Percentiles rank a stretch among this genome's conserved stretches.
phyloP scores from a whole-genome alignment of 2,329 filamentous ascomycete genomes.

The Ophiobolus disseminans region DNA sequence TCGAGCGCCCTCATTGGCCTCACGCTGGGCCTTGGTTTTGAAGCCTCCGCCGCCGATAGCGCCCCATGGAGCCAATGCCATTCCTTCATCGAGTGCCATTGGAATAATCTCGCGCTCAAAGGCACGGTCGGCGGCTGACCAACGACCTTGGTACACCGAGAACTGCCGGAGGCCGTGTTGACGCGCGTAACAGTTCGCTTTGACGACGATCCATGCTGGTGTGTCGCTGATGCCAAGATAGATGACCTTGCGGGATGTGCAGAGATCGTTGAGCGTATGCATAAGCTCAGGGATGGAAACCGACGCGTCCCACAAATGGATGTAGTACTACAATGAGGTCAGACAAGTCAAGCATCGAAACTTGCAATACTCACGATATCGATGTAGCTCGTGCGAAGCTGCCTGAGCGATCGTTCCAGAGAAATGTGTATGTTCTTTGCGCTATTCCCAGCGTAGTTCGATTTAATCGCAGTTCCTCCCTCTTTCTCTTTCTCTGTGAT shows the following conservation, averaged over 20 bases:
- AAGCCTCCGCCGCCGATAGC: slow-evolving; percentile 52
- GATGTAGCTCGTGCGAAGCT: slow-evolving; percentile 67
- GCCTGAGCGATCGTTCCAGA: slow-evolving; percentile 20
- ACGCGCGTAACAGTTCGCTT: slow-evolving; percentile 47
- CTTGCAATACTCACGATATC: slow-evolving; percentile 53
- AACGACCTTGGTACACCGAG: slow-evolving; percentile 52
- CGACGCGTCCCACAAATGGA: slow-evolving; percentile 54
- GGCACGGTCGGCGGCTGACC: slow-evolving; percentile 52
- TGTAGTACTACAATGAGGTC: slow-evolving; percentile 43
- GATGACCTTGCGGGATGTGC: slow-evolving; percentile 51
- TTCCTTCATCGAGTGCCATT: slow-evolving; percentile 53
- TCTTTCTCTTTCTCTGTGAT: slow-evolving; percentile 13
- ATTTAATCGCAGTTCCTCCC: slow-evolving; percentile 23
- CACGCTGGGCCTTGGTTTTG: slow-evolving; percentile 53
- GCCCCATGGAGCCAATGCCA: slow-evolving; percentile 63
- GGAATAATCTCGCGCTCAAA: slow-evolving; percentile 57
- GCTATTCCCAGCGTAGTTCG: slow-evolving; percentile 23
- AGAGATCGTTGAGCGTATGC: slow-evolving; percentile 52
- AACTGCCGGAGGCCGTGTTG: slow-evolving; percentile 50
- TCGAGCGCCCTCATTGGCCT: slow-evolving; percentile 49
- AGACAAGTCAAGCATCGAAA: slow-evolving; percentile 42
- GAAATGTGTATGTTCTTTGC: slow-evolving; percentile 24
- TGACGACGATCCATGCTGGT: slow-evolving; percentile 49
- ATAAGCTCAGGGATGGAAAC: slow-evolving; percentile 55
- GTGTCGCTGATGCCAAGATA: slow-evolving; percentile 56